These are phyloP conservation scores for Xylaria scruposa DNA, from an alignment of 495 filamentous ascomycete species.

Conservation along the genomic window DNA sequence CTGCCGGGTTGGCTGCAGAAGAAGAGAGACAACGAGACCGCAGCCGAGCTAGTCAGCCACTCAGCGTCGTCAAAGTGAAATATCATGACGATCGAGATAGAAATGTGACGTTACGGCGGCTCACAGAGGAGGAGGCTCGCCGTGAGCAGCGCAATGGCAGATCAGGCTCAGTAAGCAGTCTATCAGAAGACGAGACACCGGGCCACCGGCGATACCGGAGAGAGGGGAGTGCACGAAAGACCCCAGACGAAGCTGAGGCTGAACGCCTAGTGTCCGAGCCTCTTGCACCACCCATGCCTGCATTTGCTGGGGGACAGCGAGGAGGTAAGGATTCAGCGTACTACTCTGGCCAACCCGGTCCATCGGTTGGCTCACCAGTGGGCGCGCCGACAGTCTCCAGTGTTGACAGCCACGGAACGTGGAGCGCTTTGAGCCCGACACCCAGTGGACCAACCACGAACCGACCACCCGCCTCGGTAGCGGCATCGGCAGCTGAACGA, in stretches of 20 bases:
- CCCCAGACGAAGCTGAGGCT: conserved; percentile 47
- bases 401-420: conserved; percentile 49
- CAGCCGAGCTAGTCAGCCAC: conserved; percentile 63
- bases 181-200: conserved; percentile 52
- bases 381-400: conserved; percentile 50
- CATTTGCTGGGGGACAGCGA: conserved; percentile 50
- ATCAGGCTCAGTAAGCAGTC: conserved; percentile 55
- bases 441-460: conserved; percentile 37
- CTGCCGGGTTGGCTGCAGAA: conserved; percentile 38
- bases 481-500: conserved; percentile 48
- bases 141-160: conserved; percentile 42
- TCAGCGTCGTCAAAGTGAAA: conserved; percentile 81
- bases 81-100: conserved; percentile 76
- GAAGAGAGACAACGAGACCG: conserved; percentile 44
- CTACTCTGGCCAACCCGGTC: conserved; percentile 56
- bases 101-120: conserved; percentile 78
- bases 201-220: conserved; percentile 53
- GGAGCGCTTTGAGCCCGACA: conserved; percentile 48
- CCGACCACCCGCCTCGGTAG: conserved; percentile 31
- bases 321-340: conserved; percentile 61
- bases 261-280: conserved; percentile 47
- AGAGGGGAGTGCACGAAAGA: conserved; percentile 48
- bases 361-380: conserved; percentile 40
- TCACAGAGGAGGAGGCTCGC: conserved; percentile 81
- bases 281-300: conserved; percentile 54